Percentiles rank a stretch among this genome's conserved stretches.
Conservation (phyloP, 2,329 filamentous ascomycete genomes). For the Emergomyces pasteurianus region DNA sequence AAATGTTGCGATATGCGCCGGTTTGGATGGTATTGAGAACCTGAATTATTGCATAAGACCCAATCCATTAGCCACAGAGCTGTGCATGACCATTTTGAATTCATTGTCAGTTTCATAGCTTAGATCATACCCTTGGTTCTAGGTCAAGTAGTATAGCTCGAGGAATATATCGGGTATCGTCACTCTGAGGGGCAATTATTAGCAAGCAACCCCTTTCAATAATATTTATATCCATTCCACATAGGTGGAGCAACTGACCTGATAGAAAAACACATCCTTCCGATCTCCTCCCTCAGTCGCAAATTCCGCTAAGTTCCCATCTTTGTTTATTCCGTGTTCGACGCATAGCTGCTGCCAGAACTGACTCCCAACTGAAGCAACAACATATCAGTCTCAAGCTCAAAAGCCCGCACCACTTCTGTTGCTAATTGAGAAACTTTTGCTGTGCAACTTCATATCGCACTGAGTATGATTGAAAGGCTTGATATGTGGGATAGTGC, state of each 20-base stretch:
- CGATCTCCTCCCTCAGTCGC: constrained; percentile 94
- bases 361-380: constrained; percentile 67
- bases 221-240: neutral
- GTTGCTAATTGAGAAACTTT: neutral
- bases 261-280: constrained; percentile 99
- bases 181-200: constrained; percentile 49
- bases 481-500: neutral
- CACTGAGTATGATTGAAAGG: neutral
- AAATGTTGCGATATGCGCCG: constrained; percentile 93
- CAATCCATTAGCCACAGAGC: neutral
- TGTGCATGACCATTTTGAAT: neutral
- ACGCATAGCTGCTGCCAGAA: constrained; percentile 99
- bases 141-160: constrained; percentile 90
- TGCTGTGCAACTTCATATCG: neutral
- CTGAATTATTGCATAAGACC: constrained; percentile 23
- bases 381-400: constrained; percentile 20
- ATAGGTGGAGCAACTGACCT: constrained; percentile 26
- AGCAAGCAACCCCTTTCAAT: neutral
- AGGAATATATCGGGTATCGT: constrained; percentile 96
- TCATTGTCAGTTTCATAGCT: neutral
- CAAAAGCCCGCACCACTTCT: neutral
- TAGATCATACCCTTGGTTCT: constrained; percentile 61
- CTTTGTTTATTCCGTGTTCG: constrained; percentile 94
- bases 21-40: constrained; percentile 88
- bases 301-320: constrained; percentile 95